A percentile compares a stretch with the other conserved stretches of the same genome.
phyloP scores from a whole-genome alignment of 345 rosid species.

The Corchorus olitorius region DNA sequence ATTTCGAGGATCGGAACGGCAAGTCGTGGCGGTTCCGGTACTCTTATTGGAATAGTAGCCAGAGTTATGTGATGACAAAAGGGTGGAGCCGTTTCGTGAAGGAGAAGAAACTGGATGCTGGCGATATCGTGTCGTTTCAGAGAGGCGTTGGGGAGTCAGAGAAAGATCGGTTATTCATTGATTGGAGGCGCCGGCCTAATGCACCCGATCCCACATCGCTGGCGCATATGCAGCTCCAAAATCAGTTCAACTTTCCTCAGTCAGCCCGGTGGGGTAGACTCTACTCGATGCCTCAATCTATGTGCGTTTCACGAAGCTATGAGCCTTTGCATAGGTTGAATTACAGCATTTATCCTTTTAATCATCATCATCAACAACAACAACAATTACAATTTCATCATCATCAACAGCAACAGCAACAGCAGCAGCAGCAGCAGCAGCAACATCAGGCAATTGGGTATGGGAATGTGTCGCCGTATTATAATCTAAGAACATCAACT shows the following conservation, averaged over 20 bases:
- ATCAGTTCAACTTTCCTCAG: conserved; percentile 43
- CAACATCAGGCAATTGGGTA: conserved; percentile 37
- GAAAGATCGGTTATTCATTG: conserved; percentile 67
- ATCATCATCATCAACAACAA: conserved; percentile 24
- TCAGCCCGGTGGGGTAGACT: conserved; percentile 60
- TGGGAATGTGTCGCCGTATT: conserved; percentile 42
- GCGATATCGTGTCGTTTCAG: conserved; percentile 86
- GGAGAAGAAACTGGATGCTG: conserved; percentile 93
- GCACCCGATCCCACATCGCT: conserved; percentile 44
- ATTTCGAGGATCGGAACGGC: conserved; percentile 80
- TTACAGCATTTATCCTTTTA: conserved; percentile 36
- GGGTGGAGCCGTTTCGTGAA: conserved; percentile 98
- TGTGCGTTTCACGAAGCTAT: conserved; percentile 26
- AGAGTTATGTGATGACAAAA: conserved; percentile 96
- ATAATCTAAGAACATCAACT: conserved; percentile 42
- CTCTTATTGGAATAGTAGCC: conserved; percentile 97
- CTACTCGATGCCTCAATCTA: conserved; percentile 51
- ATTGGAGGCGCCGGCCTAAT: conserved; percentile 77
- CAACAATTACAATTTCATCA: not conserved
- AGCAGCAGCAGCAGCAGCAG: conserved; percentile 24
- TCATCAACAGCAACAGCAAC: not conserved
- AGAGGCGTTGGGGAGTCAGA: conserved; percentile 67
- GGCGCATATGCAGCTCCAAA: conserved; percentile 45
- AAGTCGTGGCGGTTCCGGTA: conserved; percentile 86
- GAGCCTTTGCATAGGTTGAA: conserved; percentile 39